phyloP scores from a whole-genome alignment of 2,329 filamentous ascomycete species.

The Juglanconis juglandina region DNA sequence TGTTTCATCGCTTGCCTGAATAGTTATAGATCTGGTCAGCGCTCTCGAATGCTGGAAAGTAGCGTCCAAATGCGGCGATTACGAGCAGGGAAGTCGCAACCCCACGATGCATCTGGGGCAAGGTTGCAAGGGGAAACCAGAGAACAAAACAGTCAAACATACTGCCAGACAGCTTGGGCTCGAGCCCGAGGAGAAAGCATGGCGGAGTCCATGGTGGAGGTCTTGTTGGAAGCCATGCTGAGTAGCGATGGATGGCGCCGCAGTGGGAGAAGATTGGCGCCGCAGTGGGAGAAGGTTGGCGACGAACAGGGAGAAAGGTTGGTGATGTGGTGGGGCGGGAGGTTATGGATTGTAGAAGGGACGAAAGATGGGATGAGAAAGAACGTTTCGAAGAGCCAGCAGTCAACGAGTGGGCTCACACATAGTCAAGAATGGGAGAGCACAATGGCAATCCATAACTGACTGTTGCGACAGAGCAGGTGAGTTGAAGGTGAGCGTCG shows the following conservation, averaged over 20 bases:
- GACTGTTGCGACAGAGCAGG: background rate
- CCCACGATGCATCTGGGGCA: background rate
- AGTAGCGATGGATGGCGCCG: background rate
- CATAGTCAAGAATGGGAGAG: slow-evolving; percentile 23
- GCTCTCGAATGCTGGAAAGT: background rate
- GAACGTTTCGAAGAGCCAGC: slow-evolving; percentile 16
- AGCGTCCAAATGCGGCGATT: background rate
- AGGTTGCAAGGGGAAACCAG: background rate
- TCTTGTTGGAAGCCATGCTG: slow-evolving; percentile 8
- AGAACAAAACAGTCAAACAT: background rate
- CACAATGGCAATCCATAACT: slow-evolving; percentile 32
- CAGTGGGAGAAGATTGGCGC: background rate
- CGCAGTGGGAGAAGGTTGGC: background rate
- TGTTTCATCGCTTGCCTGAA: slow-evolving; percentile 23
- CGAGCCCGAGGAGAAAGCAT: background rate
- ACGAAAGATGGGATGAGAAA: slow-evolving; percentile 1
- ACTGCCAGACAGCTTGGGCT: slow-evolving; percentile 18
- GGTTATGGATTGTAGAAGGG: background rate
- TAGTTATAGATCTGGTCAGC: background rate
- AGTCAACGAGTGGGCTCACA: slow-evolving; percentile 30
- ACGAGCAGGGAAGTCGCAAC: background rate
- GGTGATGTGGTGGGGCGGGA: slow-evolving; percentile 15
- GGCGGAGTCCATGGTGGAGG: slow-evolving; percentile 8
- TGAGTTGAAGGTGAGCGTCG: slow-evolving; percentile 17
- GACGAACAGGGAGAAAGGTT: background rate